Percentiles rank a stretch among this genome's conserved stretches.
These are phyloP conservation scores for Sarocladium kiliense DNA, from an alignment of 2,329 filamentous ascomycete species.

Conservation along the genomic window DNA sequence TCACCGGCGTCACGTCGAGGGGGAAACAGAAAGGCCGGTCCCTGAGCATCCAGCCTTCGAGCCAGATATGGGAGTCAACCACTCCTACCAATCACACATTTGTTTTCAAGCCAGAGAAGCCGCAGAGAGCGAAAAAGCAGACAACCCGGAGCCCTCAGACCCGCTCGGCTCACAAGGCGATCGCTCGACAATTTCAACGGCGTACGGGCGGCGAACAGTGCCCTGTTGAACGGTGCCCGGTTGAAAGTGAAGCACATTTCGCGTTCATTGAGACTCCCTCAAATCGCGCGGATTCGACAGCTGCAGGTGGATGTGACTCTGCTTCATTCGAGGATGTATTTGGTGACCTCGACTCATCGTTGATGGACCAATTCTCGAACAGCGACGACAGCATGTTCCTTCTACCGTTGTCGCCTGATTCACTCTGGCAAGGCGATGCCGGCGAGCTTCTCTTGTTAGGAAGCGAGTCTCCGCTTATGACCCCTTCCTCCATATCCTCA, in stretches of 20 bases:
- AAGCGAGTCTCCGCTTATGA: not conserved
- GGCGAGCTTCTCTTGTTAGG: not conserved
- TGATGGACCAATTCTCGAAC: not conserved
- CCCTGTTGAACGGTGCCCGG: not conserved
- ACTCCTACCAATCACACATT: slow-evolving; percentile 9
- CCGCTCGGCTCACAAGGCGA: not conserved
- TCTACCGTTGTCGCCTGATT: not conserved
- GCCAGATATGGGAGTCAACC: slow-evolving; percentile 7
- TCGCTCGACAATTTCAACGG: not conserved
- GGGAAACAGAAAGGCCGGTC: slow-evolving; percentile 10
- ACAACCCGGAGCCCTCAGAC: not conserved
- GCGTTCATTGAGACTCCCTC: not conserved
- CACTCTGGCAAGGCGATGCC: not conserved
- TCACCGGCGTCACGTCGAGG: slow-evolving; percentile 8
- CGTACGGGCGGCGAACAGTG: not conserved
- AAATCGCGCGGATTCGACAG: too few species aligned
- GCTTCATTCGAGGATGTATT: not conserved
- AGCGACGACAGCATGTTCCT: not conserved
- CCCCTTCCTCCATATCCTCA: not conserved
- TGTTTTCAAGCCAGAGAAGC: slow-evolving; percentile 9
- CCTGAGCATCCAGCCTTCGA: slow-evolving; percentile 7
- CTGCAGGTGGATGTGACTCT: too few species aligned
- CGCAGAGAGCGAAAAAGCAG: not conserved
- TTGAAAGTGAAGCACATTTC: not conserved
- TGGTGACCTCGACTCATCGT: not conserved